Conservation (phyloP, 2,329 filamentous ascomycete species). For the Pestalotiopsis sp. region DNA sequence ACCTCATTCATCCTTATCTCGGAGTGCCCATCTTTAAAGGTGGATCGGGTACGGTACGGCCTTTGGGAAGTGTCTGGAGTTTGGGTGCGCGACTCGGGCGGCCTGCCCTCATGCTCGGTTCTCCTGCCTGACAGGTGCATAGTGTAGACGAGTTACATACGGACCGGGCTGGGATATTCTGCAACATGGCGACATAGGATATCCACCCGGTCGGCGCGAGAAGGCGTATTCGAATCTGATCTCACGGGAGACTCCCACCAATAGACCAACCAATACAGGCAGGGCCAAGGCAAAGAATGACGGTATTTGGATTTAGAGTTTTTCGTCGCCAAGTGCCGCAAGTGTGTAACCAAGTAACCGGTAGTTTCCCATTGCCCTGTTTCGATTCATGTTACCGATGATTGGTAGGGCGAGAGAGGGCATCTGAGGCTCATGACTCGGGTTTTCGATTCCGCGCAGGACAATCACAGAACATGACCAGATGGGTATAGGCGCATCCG, state of each 20-base stretch:
- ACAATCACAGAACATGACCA: background rate
- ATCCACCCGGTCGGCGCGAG: background rate
- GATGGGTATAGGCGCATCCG: background rate
- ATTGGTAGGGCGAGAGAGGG: background rate
- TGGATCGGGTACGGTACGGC: background rate
- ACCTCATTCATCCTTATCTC: constrained; percentile 9
- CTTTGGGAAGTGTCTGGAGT: too few relatives aligned
- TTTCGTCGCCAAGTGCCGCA: background rate
- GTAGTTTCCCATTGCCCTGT: background rate
- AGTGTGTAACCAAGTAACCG: background rate
- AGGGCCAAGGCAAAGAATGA: background rate
- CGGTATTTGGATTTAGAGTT: background rate
- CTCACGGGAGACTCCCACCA: background rate
- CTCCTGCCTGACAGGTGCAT: constrained; percentile 5
- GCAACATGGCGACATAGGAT: background rate
- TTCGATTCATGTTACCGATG: background rate
- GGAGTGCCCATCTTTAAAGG: constrained; percentile 8
- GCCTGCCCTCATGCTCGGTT: background rate
- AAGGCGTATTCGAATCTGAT: background rate
- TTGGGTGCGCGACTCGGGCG: background rate
- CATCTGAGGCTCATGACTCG: background rate
- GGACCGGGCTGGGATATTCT: background rate
- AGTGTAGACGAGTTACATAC: background rate
- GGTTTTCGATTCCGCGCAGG: background rate
- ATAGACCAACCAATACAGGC: background rate